Percentiles rank a stretch among this genome's conserved stretches.
phyloP scores from a whole-genome alignment of 371 early-diverging fungal species.

The Smittium culicis region DNA sequence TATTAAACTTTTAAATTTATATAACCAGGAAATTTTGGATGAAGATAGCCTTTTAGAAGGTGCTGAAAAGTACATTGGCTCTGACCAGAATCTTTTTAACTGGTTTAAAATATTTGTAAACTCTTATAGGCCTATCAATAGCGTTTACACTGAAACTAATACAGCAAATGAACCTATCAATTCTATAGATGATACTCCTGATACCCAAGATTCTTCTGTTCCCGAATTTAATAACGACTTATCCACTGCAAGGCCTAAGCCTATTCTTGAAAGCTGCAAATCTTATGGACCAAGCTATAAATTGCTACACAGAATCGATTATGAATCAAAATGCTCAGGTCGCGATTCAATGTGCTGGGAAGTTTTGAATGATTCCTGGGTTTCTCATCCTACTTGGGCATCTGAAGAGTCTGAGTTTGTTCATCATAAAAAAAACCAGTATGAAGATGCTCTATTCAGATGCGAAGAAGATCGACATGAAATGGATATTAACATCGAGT shows the following conservation, averaged over 20 bases:
- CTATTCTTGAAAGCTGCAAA: slow-evolving; percentile 17
- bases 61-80: slow-evolving; percentile 64
- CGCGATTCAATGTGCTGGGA: slow-evolving; percentile 79
- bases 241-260: slow-evolving; percentile 12
- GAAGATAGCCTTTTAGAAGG: slow-evolving; percentile 66
- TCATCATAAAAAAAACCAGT: slow-evolving; percentile 82
- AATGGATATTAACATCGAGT: slow-evolving; percentile 92
- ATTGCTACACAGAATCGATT: slow-evolving; percentile 21
- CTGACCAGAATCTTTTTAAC: slow-evolving; percentile 65
- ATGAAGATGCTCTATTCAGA: slow-evolving; percentile 90
- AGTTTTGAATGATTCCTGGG: slow-evolving; percentile 91
- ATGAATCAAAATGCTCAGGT: slow-evolving; percentile 53
- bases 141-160: neutral
- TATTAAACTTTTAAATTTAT: slow-evolving; percentile 90
- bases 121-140: neutral
- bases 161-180: neutral
- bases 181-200: neutral
- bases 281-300: slow-evolving; percentile 32
- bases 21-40: slow-evolving; percentile 87
- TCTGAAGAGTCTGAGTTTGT: slow-evolving; percentile 92
- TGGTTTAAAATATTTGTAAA: slow-evolving; percentile 60
- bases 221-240: neutral
- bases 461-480: slow-evolving; percentile 98
- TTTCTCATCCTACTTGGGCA: slow-evolving; percentile 87
- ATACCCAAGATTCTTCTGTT: neutral